Conservation (phyloP, 306 rosid species). For the Sicyos baderoa region DNA sequence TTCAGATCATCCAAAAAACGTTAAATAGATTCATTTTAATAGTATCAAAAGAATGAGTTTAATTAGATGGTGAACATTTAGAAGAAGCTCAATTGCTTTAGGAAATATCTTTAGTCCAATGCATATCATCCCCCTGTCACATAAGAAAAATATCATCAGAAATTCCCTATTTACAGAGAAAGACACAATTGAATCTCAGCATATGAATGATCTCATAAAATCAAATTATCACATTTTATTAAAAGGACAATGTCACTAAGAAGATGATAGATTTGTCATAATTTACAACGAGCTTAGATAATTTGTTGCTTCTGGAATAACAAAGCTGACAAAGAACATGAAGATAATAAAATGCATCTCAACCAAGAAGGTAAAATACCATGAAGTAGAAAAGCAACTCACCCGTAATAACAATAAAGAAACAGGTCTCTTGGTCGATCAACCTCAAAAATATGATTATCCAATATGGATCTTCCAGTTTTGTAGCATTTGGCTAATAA, state of each 20-base stretch:
- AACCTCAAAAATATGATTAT: conserved; percentile 61
- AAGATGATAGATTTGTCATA: conserved; percentile 8
- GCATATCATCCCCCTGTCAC: conserved; percentile 84
- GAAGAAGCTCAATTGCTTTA: conserved; percentile 95
- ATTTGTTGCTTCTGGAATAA: background rate
- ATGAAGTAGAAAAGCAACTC: background rate
- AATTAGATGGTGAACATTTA: conserved; percentile 46
- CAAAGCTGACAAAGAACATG: background rate
- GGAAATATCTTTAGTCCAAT: conserved; percentile 70
- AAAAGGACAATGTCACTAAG: background rate
- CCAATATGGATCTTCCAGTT: conserved; percentile 66
- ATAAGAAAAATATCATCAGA: conserved; percentile 26
- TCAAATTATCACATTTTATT: conserved; percentile 12
- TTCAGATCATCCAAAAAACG: conserved; percentile 8
- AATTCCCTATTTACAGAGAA: conserved; percentile 18
- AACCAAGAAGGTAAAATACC: conserved; percentile 1
- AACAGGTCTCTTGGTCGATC: conserved; percentile 86
- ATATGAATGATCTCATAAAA: background rate
- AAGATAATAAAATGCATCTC: conserved; percentile 5
- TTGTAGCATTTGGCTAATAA: conserved; percentile 75
- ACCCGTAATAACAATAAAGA: conserved; percentile 96
- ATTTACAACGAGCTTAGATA: background rate
- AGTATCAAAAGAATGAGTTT: conserved; percentile 9
- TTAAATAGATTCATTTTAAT: conserved; percentile 15
- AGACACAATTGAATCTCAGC: conserved; percentile 1